A percentile compares a stretch with the other conserved stretches of the same genome.
These are phyloP conservation scores for Arthromyces matolae DNA, from an alignment of 768 basidiomycete genomes.

Conservation along the genomic window DNA sequence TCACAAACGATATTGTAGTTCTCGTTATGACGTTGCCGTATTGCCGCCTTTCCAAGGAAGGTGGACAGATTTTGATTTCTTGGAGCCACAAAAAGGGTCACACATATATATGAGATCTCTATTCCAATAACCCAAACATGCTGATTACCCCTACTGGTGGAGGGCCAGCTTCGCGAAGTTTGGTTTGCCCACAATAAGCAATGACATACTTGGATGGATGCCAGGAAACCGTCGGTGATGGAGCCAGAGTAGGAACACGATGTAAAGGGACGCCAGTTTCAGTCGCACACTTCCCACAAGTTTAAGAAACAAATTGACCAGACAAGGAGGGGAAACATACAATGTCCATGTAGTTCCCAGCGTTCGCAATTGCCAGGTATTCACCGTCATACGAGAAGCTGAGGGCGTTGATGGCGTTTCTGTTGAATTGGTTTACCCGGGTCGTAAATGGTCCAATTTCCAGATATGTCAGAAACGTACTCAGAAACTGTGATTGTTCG, in stretches of 20 bases:
- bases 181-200: constrained; percentile 79
- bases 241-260: constrained; percentile 67
- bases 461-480: constrained; percentile 45
- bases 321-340: constrained; percentile 39
- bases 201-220: constrained; percentile 80
- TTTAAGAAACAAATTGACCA: constrained; percentile 1
- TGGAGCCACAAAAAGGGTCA: neutral
- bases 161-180: constrained; percentile 59
- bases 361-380: constrained; percentile 73
- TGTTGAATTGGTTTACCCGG: constrained; percentile 23
- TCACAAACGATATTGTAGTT: too few species aligned
- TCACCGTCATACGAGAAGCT: constrained; percentile 85
- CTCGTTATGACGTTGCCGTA: too few species aligned
- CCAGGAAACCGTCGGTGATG: constrained; percentile 77
- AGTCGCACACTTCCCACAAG: constrained; percentile 57
- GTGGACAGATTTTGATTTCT: too few species aligned
- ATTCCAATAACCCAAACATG: constrained; percentile 58
- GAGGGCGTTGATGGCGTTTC: constrained; percentile 66
- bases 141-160: constrained; percentile 67
- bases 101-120: constrained; percentile 1
- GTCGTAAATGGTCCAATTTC: neutral
- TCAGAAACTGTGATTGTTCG: constrained; percentile 78
- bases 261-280: constrained; percentile 74
- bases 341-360: constrained; percentile 73
- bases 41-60: too few species aligned